These are phyloP conservation scores for Lactarius evosmus DNA, from an alignment of 768 basidiomycete genomes.

Conservation along the genomic window DNA sequence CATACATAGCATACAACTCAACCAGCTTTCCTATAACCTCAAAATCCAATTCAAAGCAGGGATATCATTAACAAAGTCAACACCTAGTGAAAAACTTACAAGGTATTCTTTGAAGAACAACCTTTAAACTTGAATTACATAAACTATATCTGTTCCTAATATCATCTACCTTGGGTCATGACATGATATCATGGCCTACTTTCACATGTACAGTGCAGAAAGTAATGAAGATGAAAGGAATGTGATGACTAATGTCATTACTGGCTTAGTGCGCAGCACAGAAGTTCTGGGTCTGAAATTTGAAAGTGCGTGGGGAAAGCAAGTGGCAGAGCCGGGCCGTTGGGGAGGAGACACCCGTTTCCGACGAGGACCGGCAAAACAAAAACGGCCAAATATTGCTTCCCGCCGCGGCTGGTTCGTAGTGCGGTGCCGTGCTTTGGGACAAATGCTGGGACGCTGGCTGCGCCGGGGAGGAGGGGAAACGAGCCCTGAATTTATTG, in stretches of 20 bases:
- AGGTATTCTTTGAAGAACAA: too few relatives aligned
- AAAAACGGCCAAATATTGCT: background rate
- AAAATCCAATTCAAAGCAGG: too few relatives aligned
- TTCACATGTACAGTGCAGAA: too few relatives aligned
- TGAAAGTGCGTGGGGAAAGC: background rate
- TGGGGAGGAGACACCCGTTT: background rate
- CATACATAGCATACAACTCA: too few relatives aligned
- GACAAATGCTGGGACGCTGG: constrained; percentile 4
- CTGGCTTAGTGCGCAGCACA: background rate
- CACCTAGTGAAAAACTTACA: too few relatives aligned
- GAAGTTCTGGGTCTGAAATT: background rate
- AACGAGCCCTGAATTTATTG: constrained; percentile 23
- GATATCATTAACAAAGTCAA: too few relatives aligned
- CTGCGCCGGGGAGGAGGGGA: background rate
- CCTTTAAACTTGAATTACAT: too few relatives aligned
- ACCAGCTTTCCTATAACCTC: too few relatives aligned
- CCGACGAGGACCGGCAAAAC: background rate
- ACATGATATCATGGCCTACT: too few relatives aligned
- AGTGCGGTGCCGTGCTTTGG: background rate
- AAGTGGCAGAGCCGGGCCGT: background rate
- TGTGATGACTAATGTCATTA: background rate
- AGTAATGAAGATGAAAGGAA: background rate
- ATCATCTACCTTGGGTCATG: too few relatives aligned
- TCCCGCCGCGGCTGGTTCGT: background rate
- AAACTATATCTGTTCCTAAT: too few relatives aligned